phyloP scores from a whole-genome alignment of 371 early-diverging fungal genomes.

The Mortierella sp. region DNA sequence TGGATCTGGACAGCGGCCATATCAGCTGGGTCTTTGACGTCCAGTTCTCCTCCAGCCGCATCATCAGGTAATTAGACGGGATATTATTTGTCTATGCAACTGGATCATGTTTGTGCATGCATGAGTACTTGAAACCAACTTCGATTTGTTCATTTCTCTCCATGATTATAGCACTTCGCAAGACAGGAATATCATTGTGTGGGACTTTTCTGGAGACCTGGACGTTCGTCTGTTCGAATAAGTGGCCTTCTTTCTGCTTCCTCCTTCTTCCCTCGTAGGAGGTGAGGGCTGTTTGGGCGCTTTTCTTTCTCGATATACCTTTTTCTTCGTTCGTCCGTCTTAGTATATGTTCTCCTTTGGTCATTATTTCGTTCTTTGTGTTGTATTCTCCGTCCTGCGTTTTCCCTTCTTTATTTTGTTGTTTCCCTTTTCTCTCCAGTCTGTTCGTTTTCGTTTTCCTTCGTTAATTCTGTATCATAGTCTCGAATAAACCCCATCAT shows the following conservation, averaged over 20 bases:
- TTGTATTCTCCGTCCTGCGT: background rate
- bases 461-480: background rate
- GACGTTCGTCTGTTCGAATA: conserved; percentile 62
- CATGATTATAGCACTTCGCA: conserved; percentile 71
- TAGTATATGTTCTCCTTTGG: background rate
- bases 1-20: conserved; percentile 80
- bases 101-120: background rate
- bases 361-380: background rate
- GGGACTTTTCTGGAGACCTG: conserved; percentile 83
- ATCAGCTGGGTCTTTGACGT: conserved; percentile 97
- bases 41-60: conserved; percentile 82
- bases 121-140: background rate
- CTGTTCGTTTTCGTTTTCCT: background rate
- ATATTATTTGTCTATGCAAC: background rate
- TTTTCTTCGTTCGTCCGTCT: background rate
- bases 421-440: conserved; percentile 2
- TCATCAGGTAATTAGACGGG: conserved; percentile 70
- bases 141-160: background rate
- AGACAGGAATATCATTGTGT: conserved; percentile 85
- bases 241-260: background rate
- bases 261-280: background rate
- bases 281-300: background rate
- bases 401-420: background rate
- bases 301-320: background rate
- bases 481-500: background rate